Evolutionary conservation across 768 basidiomycete species (phyloP), one percentile per base, ranked within the genome.

Genomic region (Guyanaporus albipodus): DNA sequence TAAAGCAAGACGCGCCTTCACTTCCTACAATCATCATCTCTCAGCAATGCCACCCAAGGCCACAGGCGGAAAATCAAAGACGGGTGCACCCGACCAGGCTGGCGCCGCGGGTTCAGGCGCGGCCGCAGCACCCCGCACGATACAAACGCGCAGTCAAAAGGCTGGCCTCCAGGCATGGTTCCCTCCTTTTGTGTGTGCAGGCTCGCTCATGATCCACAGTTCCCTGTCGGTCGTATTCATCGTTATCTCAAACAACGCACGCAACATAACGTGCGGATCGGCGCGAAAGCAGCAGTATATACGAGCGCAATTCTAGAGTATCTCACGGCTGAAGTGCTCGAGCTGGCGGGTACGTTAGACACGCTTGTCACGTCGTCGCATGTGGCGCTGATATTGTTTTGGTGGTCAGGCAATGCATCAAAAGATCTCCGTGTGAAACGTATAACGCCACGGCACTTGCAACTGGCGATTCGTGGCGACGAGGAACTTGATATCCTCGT

Each of bases 341-440:
- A 97, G 66, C 80, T 97, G 40, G 94, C 94, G 46, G 94, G 93
- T 92, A 55, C 51, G 85, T 50, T 22, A 18, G 33, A 36, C 17
- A 28, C 8, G 4, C 11, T 27, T 10, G 7, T 9, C 19, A 18
- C 32, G 10, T 12, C 24, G 4, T 49, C 6, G 36, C 6, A n/a
- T n/a, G n/a, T 23, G 19, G 19, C 29, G n/a, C 17, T 48, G 15
- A 50, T 5, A 14, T 42, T 6, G 9, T 2, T 18, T 9, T 31
- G 24, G 9, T 23, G 6, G 17, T 10, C 11, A 94, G 93, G 94
- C 19, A 97, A 97, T 66, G 94, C 94, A 23, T 95, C 93, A 3
- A 95, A 96, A 63, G 94, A 98, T 72, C 78, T 96, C n/a, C 82
- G 87, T 40, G 92, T 95, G 38, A 97, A 96, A 68, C 91, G 94